Percentiles rank a stretch among this genome's conserved stretches.
phyloP scores from a whole-genome alignment of 371 early-diverging fungal species.

The Rhizopus arrhizus region DNA sequence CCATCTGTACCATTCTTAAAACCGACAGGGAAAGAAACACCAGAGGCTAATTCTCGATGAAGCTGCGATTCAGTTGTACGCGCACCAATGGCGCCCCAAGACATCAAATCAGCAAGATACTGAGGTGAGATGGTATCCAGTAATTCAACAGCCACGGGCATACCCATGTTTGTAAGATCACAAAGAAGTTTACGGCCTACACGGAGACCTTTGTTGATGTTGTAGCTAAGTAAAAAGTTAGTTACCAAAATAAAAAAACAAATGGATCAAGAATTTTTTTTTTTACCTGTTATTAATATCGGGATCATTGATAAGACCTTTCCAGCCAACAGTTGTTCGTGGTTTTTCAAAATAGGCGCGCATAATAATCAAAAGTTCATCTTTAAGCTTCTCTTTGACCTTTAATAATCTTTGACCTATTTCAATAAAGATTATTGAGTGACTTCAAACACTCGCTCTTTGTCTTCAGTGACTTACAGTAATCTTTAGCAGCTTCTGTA shows the following conservation, averaged over 20 bases:
- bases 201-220: constrained; percentile 90
- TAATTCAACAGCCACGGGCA: constrained; percentile 89
- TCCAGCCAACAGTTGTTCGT: constrained; percentile 94
- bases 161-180: constrained; percentile 74
- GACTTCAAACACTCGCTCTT: too few relatives aligned
- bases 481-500: constrained; percentile 81
- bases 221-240: constrained; percentile 49
- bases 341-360: constrained; percentile 96
- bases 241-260: background rate
- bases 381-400: constrained; percentile 54
- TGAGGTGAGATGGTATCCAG: constrained; percentile 95
- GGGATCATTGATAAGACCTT: constrained; percentile 92
- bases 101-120: constrained; percentile 87
- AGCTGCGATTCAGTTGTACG: constrained; percentile 92
- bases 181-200: constrained; percentile 80
- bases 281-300: constrained; percentile 72
- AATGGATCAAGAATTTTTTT: background rate
- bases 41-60: constrained; percentile 92
- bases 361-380: constrained; percentile 85
- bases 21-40: constrained; percentile 92
- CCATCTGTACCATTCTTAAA: constrained; percentile 96
- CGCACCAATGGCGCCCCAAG: constrained; percentile 96
- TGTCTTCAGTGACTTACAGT: constrained; percentile 41
- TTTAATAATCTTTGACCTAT: constrained; percentile 60
- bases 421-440: background rate